Conservation (phyloP, 2,329 filamentous ascomycete genomes). For the Colletotrichum lindemuthianum region DNA sequence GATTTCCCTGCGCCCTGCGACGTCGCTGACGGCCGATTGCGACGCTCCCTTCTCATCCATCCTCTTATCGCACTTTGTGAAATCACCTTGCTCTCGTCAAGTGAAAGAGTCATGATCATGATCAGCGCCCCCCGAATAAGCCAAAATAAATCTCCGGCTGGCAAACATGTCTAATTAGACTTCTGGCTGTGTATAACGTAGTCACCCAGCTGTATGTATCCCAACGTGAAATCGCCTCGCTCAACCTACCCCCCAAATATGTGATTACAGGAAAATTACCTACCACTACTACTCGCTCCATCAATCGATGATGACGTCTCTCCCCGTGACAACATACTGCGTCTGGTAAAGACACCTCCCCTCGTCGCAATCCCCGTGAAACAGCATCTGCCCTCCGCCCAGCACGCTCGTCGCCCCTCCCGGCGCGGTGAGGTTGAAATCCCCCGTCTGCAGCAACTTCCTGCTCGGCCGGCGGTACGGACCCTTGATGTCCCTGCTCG, state of each 20-base stretch:
- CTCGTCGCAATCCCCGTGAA: constrained; percentile 49
- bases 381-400: constrained; percentile 44
- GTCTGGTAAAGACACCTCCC: constrained; percentile 50
- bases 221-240: not conserved
- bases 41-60: not conserved
- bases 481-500: constrained; percentile 50
- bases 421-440: constrained; percentile 51
- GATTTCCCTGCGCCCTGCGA: not conserved
- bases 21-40: not conserved
- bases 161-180: not conserved
- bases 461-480: constrained; percentile 47
- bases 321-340: constrained; percentile 29
- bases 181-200: constrained; percentile 14
- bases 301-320: constrained; percentile 33
- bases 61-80: not conserved
- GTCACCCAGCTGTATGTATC: not conserved
- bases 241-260: not conserved
- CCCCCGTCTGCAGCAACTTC: constrained; percentile 49
- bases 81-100: no score
- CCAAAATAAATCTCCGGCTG: not conserved
- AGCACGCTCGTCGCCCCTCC: constrained; percentile 51
- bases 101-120: not conserved
- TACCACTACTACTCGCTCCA: not conserved
- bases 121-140: not conserved
- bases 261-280: constrained; percentile 12